Evolutionary conservation across 2,329 filamentous ascomycete genomes (phyloP).

Genomic region (Aspergillus fijiensis): DNA sequence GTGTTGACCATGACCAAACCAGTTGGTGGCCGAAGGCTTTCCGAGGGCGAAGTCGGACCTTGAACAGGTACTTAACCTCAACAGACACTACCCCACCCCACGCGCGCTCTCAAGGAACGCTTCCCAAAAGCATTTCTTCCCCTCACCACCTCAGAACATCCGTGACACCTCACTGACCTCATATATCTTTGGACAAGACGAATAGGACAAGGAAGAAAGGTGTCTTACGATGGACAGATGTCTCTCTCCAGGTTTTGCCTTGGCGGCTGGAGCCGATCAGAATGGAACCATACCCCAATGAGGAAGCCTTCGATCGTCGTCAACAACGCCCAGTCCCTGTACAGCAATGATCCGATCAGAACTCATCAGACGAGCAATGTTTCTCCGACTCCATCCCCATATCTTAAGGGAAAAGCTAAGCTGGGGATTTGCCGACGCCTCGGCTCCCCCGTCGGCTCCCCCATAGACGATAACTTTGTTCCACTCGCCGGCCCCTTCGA

Average conservation of each 20-base stretch:
- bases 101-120: neutral
- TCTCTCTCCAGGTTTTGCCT: neutral
- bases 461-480: neutral
- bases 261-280: neutral
- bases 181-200: neutral
- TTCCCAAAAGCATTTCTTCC: neutral
- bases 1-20: neutral
- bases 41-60: neutral
- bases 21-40: neutral
- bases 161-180: neutral
- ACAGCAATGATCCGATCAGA: neutral
- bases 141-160: neutral
- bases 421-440: neutral
- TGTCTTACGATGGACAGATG: neutral
- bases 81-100: neutral
- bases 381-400: neutral
- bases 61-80: neutral
- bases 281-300: neutral
- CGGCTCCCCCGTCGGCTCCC: neutral
- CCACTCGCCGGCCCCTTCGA: neutral
- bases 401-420: neutral
- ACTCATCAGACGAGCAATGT: neutral
- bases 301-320: neutral
- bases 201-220: neutral
- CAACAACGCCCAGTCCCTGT: slow-evolving; percentile 18